Evolutionary conservation across 176 grass and related monocot genomes (phyloP), one percentile per base, ranked within the genome.

Genomic region (Cenchrus purpureus): DNA sequence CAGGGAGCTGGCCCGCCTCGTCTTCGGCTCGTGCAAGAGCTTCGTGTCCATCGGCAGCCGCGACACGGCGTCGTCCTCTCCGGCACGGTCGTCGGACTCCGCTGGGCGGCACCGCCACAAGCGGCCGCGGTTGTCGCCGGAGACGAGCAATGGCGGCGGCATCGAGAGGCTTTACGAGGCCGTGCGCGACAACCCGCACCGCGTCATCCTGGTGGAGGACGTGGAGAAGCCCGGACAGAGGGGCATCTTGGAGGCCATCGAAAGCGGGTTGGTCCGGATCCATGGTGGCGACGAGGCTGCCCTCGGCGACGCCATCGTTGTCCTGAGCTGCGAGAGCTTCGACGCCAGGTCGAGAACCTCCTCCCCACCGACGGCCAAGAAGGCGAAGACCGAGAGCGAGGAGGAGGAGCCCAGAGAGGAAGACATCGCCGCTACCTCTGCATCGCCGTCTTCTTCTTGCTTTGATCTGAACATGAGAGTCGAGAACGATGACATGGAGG

Each of bases 391-490:
- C 16, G 48, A 77, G 79, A 74, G 17, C 54, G 45, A 67, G 17
- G 78, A 90, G 17, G 78, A 90, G 32, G 79, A 70, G 25, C 70
- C 37, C 31, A 60, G 71, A 22, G 59, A 83, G 53, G 73, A 87
- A 43, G 28, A 12, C 51, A 13, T 76, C 5, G 6, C 12, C 15
- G 6, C 56, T 40, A 40, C 37, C 37, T 40, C 37, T 2, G 12
- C 49, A 15, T 19, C 82, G 7, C 25, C 71, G 20, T 68, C 82
- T 0, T 54, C 48, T 10, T 72, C 83, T 56, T 88, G 73, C 68
- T 84, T 97, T 54, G 94, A 97, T 97, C 83, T 97, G 79, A 97
- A 97, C 83, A 77, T 92, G 81, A 86, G 40, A 32, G 59, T 91
- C 14, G 66, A 60, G 50, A 48, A 77, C 49, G 64, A 81, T 11